Base-by-base conservation (phyloP, 345 rosid genomes). In the Atalantia buxifolia region DNA sequence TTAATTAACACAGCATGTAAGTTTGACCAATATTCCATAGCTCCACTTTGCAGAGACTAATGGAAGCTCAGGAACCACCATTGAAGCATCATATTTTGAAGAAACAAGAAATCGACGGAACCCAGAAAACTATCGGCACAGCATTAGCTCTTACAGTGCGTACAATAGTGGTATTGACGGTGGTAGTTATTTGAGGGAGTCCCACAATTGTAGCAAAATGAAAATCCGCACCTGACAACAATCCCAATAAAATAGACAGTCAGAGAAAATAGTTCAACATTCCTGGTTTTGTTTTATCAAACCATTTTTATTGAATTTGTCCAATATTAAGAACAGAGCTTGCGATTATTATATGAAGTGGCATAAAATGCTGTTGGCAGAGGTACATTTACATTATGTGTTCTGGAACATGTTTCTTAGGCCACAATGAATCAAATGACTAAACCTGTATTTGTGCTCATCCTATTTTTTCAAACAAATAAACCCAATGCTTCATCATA, bases 131-230 rank as follows among this genome's bases (percentile, higher is more conserved):
- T 0, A 13, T 13, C 50, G 1, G 18, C 50, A 14, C 4, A 0
- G 50, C 50, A 3, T 45, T 45, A 45, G 50, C 50, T 45, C 18
- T 3, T 45, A 21, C 38, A 56, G 35, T n/a, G 65, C 1, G 16
- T 1, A 48, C 78, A 76, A 4, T 65, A 27, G 14, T n/a, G 35
- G 19, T 18, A 65, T 1, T 1, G 2, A 55, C 8, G 50, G 18
- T 18, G 7, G 6, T 3, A 0, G 0, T 6, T 16, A 30, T 1
- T 7, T 3, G 63, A 55, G 4, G 0, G 12, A 31, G 24, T 0
- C 33, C 72, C 71, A 24, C 78, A 76, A 31, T 65, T 53, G 71
- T 76, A 76, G 57, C 78, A 65, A 36, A 76, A 76, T 30, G 78
- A 71, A 76, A 19, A 2, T 66, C 71, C 45, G 30, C 78, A 76